Base-by-base conservation (phyloP, 164 flowering plant species). In the Euptelea pleiosperma region DNA sequence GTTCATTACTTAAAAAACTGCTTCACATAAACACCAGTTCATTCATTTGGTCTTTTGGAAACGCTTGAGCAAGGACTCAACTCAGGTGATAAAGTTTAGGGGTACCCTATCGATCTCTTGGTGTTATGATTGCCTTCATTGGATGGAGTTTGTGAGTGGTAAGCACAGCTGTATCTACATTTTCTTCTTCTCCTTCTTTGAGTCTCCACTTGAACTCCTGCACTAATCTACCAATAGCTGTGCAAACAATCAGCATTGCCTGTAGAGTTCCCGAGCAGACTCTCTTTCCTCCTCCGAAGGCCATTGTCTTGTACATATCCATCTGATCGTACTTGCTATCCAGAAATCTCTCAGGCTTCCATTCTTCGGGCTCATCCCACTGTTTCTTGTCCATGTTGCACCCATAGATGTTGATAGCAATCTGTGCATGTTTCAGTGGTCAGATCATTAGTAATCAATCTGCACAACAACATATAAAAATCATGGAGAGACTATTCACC, bases 201-300 rank as follows among this genome's bases (percentile, higher is more conserved):
- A 94, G 70, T 21, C 58, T 76, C 97, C 97, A 94, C 42, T 80
- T 72, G 24, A 89, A 94, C 61, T 86, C 91, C 61, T 94, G 97
- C 10, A 91, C 76, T 14, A 87, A 56, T 60, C 87, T 72, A 9
- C 83, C 97, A 25, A 94, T 87, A 6, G 87, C 24, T 0, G 77
- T 65, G 73, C 91, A 82, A 18, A 84, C 53, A 43, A 91, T 84
- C 33, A 71, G 16, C 78, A 74, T 68, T 7, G 99, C 99, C 71
- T 89, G 95, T 51, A 81, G 78, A 47, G 96, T 55, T 8, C 99
- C 99, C 0, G 96, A 87, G 40, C 99, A 94, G 0, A 70, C 82
- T 79, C 99, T 74, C 75, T 82, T 94, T 46, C 99, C 99, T 10
- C 73, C 91, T 63, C 99, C 99, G 68, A 94, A 94, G 1, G 96